phyloP scores from a whole-genome alignment of 164 flowering plant species.

The Magnolia officinalis region DNA sequence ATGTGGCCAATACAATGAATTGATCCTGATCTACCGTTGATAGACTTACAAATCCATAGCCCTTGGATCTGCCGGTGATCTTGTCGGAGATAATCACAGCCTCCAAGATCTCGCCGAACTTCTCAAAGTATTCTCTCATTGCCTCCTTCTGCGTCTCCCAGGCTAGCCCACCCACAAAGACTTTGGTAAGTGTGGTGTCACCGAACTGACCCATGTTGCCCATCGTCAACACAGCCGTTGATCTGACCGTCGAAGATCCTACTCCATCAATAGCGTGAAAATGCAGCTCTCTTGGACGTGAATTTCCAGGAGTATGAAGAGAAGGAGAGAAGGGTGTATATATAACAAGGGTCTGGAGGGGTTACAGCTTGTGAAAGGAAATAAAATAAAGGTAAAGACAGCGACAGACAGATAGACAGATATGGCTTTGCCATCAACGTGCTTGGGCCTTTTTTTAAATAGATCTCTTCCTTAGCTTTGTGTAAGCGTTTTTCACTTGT shows the following conservation, averaged over 20 bases:
- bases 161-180: slow-evolving; percentile 91
- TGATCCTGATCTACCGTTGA: not conserved
- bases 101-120: slow-evolving; percentile 88
- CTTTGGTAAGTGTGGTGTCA: slow-evolving; percentile 83
- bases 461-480: not conserved
- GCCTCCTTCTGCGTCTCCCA: slow-evolving; percentile 95
- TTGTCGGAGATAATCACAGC: slow-evolving; percentile 94
- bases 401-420: slow-evolving; percentile 40
- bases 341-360: slow-evolving; percentile 1
- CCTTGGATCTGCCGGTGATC: slow-evolving; percentile 90
- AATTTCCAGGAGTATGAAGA: not conserved
- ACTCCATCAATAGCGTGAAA: too few relatives aligned
- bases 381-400: slow-evolving; percentile 23
- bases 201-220: slow-evolving; percentile 47
- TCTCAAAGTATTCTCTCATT: slow-evolving; percentile 67
- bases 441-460: slow-evolving; percentile 11
- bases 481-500: not conserved
- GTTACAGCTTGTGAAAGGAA: slow-evolving; percentile 18
- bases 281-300: not conserved
- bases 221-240: slow-evolving; percentile 20
- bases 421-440: slow-evolving; percentile 32
- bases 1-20: not conserved
- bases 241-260: not conserved
- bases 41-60: slow-evolving; percentile 87
- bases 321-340: slow-evolving; percentile 5